Evolutionary conservation across 257 asterid genomes (phyloP), one percentile per base, ranked within the genome.

Genomic region (Phtheirospermum japonicum): DNA sequence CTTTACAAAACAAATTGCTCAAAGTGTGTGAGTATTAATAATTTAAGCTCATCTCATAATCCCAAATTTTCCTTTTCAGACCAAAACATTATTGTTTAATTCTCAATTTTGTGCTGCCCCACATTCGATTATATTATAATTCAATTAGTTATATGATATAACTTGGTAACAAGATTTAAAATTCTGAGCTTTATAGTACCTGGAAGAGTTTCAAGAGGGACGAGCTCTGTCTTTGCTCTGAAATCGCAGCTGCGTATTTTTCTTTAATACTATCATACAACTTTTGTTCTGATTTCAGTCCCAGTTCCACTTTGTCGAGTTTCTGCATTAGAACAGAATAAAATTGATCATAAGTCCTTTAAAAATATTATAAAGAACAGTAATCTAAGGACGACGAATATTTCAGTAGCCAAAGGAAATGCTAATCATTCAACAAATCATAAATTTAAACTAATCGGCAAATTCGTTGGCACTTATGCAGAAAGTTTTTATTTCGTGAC

Each of bases 181-280:
- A 17, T 50, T 50, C 18, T 9, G 14, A 39, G 16, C 48, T 39
- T 18, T 34, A 23, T 18, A 42, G 49, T 72, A 84, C 96, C 87
- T 84, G 84, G 78, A 89, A 77, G 72, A 68, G 81, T 76, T 84
- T 78, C 82, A 82, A 59, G 55, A 84, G 75, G 63, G 90, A 79
- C 26, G 79, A 74, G 76, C 82, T 63, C 49, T 45, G 81, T 57
- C 94, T 84, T 78, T 82, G 86, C 73, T 80, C 87, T 45, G 87
- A 77, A 67, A 80, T 50, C 16, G 84, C 80, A 59, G 80, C 77
- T 58, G 79, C 79, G 74, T 84, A 77, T 46, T 76, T 77, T 20
- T 63, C 89, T 77, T 81, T 81, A 11, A 77, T 64, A 59, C 73
- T 60, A 43, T 83, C 79, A 14, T 72, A 74, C 26, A 34, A 67